Evolutionary conservation across 2,329 filamentous ascomycete species (phyloP).

Genomic region (Nemania diffusa): DNA sequence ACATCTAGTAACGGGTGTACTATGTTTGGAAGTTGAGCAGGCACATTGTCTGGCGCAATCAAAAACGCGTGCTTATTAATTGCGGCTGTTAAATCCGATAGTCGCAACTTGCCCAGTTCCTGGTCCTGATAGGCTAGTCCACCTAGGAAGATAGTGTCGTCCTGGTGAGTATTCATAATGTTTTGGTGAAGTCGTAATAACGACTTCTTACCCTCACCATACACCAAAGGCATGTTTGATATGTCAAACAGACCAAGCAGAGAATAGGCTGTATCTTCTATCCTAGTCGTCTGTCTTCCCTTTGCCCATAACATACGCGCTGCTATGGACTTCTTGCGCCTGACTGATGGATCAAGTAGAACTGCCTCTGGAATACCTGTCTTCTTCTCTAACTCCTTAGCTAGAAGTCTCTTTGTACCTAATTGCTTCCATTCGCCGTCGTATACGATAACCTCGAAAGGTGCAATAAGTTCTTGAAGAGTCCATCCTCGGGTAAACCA

Average conservation of each 20-base stretch:
- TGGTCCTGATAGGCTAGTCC: neutral
- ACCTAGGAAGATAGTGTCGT: slow-evolving; percentile 22
- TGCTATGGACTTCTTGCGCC: slow-evolving; percentile 9
- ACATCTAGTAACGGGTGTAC: neutral
- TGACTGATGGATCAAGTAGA: slow-evolving; percentile 9
- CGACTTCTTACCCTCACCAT: slow-evolving; percentile 31
- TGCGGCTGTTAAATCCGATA: neutral
- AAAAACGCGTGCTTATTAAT: neutral
- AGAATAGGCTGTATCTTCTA: slow-evolving; percentile 34
- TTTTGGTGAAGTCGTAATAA: slow-evolving; percentile 30
- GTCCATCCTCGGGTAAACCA: too few species aligned
- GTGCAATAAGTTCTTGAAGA: too few species aligned
- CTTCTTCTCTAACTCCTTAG: neutral
- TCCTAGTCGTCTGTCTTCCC: slow-evolving; percentile 26
- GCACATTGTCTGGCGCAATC: slow-evolving; percentile 14
- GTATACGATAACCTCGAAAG: slow-evolving; percentile 26
- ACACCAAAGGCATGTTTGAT: slow-evolving; percentile 31
- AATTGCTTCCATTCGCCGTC: slow-evolving; percentile 23
- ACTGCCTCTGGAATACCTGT: slow-evolving; percentile 20
- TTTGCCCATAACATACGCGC: slow-evolving; percentile 34
- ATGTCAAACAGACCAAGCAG: slow-evolving; percentile 33
- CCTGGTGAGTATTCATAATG: slow-evolving; percentile 19
- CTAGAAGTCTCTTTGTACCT: slow-evolving; percentile 16
- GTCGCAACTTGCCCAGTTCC: neutral
- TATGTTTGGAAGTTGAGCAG: neutral